Evolutionary conservation across 2,329 filamentous ascomycete species (phyloP), one percentile per base, ranked within the genome.

Genomic region (Ceratocystis cacaofunesta): DNA sequence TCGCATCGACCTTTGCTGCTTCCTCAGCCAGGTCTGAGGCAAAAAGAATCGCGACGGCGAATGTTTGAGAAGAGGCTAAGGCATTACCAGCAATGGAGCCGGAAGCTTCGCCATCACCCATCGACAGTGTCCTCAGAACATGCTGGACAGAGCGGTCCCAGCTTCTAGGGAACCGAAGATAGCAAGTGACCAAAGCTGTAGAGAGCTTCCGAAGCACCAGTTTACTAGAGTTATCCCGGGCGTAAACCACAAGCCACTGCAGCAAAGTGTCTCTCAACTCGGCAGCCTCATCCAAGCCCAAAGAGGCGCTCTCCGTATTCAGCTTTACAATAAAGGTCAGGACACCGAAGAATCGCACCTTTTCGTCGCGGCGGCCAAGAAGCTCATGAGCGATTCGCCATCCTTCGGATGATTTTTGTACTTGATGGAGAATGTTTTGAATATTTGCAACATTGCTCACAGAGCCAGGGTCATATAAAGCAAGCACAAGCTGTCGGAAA

Each of bases 281-380:
- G 66, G 78, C 75, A 2, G 85, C 80, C 70, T 86, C 81, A 15
- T 81, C 78, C 52, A 82, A 78, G 61, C 79, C 78, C 50, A 89
- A 74, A 17, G 79, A 78, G 65, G 76, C 73, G 70, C 78, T 90
- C 72, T 94, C 90, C n/a, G 86, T 87, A 73, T 97, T 96, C 67
- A 97, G 83, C 76, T 97, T 99, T 70, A 97, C 85, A 62, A 90
- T 95, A 69, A 96, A 87, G 0, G 92, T 97, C 67, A 96, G 80
- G 36, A 92, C 92, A 15, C 90, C 94, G 73, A 95, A 96, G 76
- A 97, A 97, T 69, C 88, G 87, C 70, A 94, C 84, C 71, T 92
- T 87, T 68, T 88, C 82, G 69, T 89, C 85, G 25, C 82, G 77
- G 68, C 84, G 85, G 62, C 78, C 78, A 10, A 96, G 78, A 15